Base-by-base conservation (phyloP, 2,329 filamentous ascomycete species). In the Dryadomyces sulphureus region DNA sequence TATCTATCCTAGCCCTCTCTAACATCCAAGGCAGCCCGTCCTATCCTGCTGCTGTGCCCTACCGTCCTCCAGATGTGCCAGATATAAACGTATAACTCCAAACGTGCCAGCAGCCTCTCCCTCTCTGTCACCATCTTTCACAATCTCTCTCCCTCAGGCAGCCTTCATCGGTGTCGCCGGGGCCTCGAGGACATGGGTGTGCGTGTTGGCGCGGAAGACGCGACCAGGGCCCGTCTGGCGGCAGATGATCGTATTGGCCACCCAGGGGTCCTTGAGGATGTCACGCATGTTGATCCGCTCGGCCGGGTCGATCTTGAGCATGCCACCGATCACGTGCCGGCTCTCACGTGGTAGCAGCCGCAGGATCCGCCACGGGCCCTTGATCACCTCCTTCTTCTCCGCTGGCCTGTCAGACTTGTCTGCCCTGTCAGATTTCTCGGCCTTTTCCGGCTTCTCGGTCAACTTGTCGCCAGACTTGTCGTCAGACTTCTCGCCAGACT, bases 331-430 rank as follows among this genome's bases (percentile, higher is more conserved):
- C 51, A 98, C 88, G 59, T 90, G 81, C 44, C 92, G 73, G 53
- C 83, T 93, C 63, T 96, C 92, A 49, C 90, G 74, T 1, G 92
- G 92, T 9, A 98, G 69, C 32, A 96, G 69, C 38, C 92, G 78
- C 25, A 98, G 68, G 38, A 98, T 75, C 41, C 92, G 77, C 84
- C 90, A 94, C 2, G 92, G 92, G 0, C 92, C 92, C 57, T 88
- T 86, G 54, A 98, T 93, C 0, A 87, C 77, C 59, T 89, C 83
- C 56, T 79, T 82, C 57, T 75, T 79, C 30, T 77, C 74, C 1
- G 54, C 56, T n/a, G 56, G 46, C 44, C 49, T 49, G 17, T 48
- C 49, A 53, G 21, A 4, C 38, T 39, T 39, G 7, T 38, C 35
- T 19, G 40, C 9, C 19, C 32, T 42, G 6, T 42, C 40, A 32